phyloP scores from a whole-genome alignment of 192 early-diverging fungal species.

The Coemansia sp. region DNA sequence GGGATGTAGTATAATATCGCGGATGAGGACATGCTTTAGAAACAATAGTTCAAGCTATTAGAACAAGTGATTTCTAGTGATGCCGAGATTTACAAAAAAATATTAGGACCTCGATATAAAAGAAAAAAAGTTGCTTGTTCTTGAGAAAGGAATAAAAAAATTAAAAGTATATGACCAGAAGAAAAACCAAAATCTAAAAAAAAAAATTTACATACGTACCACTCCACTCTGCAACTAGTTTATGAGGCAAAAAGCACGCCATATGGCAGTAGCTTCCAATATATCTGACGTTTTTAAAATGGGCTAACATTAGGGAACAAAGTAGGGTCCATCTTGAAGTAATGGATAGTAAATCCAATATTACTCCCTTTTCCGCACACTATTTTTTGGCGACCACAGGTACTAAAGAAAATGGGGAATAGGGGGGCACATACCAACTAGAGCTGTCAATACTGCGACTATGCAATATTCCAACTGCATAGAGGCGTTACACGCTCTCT shows the following conservation, averaged over 20 bases:
- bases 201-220: not conserved
- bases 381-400: not conserved
- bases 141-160: not conserved
- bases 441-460: not conserved
- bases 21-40: constrained; percentile 9
- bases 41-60: not conserved
- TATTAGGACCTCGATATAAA: not conserved
- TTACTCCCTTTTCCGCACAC: not conserved
- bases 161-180: not conserved
- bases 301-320: not conserved
- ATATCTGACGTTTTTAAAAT: not conserved
- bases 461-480: not conserved
- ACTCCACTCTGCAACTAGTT: not conserved
- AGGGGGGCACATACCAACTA: not conserved
- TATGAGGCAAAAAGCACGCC: not conserved
- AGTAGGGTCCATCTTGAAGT: not conserved
- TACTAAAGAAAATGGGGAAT: not conserved
- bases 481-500: not conserved
- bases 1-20: constrained; percentile 45
- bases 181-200: not conserved
- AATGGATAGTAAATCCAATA: constrained; percentile 5
- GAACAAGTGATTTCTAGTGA: not conserved
- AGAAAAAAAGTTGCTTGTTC: not conserved
- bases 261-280: not conserved
- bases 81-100: not conserved